Evolutionary conservation across 1,139 yeast species (phyloP).

Genomic region (Hansenula sp.): DNA sequence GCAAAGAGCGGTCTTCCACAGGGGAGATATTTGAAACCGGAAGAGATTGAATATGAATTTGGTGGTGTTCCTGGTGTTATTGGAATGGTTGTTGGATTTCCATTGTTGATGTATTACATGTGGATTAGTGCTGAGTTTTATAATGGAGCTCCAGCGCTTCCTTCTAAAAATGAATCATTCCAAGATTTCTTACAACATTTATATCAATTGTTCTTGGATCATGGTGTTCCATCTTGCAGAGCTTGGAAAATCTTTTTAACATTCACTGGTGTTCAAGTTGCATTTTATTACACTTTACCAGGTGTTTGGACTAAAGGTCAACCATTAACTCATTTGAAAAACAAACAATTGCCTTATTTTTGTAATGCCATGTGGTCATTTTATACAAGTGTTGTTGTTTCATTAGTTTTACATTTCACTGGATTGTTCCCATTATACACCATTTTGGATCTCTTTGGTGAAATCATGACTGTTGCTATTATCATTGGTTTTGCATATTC

Average conservation of each 20-base stretch:
- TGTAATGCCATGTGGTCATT: conserved; percentile 90
- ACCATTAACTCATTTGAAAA: conserved; percentile 76
- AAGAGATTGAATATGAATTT: conserved; percentile 68
- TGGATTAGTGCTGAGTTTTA: conserved; percentile 88
- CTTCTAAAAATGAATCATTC: conserved; percentile 56
- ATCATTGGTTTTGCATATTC: conserved; percentile 68
- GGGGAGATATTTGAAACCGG: conserved; percentile 33
- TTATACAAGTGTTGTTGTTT: conserved; percentile 60
- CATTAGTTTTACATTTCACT: conserved; percentile 61
- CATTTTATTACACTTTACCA: conserved; percentile 82
- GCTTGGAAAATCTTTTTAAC: conserved; percentile 70
- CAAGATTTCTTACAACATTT: conserved; percentile 45
- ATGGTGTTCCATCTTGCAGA: conserved; percentile 65
- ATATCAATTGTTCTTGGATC: conserved; percentile 33
- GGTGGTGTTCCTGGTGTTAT: conserved; percentile 93
- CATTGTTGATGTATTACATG: conserved; percentile 92
- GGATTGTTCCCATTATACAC: conserved; percentile 71
- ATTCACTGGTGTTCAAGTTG: conserved; percentile 66
- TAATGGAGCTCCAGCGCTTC: conserved; percentile 68
- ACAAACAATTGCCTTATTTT: conserved; percentile 80
- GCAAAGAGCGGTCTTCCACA: not conserved
- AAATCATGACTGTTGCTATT: conserved; percentile 90
- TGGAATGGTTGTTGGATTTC: conserved; percentile 94
- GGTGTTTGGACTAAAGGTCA: conserved; percentile 96
- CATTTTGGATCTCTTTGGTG: conserved; percentile 78